Percentiles rank a stretch among this genome's conserved stretches.
These are phyloP conservation scores for Lactarius trivialis DNA, from an alignment of 768 basidiomycete genomes.

Conservation along the genomic window DNA sequence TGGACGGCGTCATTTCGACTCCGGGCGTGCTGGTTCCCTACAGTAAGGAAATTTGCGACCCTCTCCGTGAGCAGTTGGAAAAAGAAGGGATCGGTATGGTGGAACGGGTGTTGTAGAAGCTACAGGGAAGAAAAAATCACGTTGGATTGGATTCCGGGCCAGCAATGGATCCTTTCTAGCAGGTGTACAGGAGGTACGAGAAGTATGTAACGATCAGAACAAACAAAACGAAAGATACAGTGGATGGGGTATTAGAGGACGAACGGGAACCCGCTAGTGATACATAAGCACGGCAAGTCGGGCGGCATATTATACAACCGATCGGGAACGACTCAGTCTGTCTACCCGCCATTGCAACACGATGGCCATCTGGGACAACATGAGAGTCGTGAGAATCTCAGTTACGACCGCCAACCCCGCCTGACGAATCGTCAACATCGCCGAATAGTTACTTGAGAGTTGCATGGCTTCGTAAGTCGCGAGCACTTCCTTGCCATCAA, in stretches of 20 bases:
- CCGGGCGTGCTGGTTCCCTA: conserved; percentile 87
- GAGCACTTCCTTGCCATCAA: conserved; percentile 50
- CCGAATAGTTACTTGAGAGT: conserved; percentile 50
- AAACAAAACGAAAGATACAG: conserved; percentile 7
- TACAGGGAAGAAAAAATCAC: not conserved
- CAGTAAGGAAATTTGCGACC: conserved; percentile 75
- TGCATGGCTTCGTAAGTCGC: conserved; percentile 64
- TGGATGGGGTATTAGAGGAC: not conserved
- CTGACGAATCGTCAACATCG: conserved; percentile 52
- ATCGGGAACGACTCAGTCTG: not conserved
- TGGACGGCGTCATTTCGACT: conserved; percentile 75
- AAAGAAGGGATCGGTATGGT: conserved; percentile 67
- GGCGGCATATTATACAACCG: not conserved
- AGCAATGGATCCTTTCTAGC: not conserved
- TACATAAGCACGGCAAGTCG: conserved; percentile 1
- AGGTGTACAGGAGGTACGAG: not conserved
- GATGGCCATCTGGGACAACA: conserved; percentile 65
- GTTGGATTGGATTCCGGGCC: not conserved
- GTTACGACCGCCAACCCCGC: conserved; percentile 59
- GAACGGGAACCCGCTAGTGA: conserved; percentile 6
- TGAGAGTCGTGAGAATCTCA: conserved; percentile 70
- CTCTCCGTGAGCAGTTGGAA: conserved; percentile 60
- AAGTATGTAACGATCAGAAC: not conserved
- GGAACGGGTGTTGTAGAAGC: conserved; percentile 54
- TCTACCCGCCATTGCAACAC: conserved; percentile 44